Conservation (phyloP, 371 early-diverging fungal genomes). For the Sporodiniella umbellata region DNA sequence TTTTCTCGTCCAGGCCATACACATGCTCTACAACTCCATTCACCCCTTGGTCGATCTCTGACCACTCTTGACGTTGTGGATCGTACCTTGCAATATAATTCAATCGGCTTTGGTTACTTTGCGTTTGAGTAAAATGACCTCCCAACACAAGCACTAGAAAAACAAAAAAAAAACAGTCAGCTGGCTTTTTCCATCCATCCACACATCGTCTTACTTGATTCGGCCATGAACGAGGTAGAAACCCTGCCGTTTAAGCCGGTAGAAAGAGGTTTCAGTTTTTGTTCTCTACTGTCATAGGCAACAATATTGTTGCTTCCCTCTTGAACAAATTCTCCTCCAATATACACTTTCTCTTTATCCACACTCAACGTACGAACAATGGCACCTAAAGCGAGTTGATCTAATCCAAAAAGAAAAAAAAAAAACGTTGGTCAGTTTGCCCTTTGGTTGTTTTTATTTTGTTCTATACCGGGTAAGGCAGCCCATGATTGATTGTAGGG, state of each 20-base stretch:
- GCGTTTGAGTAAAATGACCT: slow-evolving; percentile 22
- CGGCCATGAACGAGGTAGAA: slow-evolving; percentile 11
- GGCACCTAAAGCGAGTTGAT: slow-evolving; percentile 31
- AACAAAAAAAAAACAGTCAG: background rate
- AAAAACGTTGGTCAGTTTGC: no score
- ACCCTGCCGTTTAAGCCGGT: slow-evolving; percentile 27
- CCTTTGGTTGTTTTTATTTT: slow-evolving; percentile 4
- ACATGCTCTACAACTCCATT: no score
- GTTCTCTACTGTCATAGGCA: slow-evolving; percentile 19
- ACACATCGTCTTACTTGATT: slow-evolving; percentile 29
- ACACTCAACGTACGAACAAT: slow-evolving; percentile 28
- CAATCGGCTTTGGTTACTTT: background rate
- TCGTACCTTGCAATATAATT: slow-evolving; percentile 22
- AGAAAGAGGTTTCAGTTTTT: slow-evolving; percentile 14
- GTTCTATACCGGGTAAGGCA: slow-evolving; percentile 20
- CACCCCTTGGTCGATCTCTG: slow-evolving; percentile 18
- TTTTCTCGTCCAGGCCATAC: no score
- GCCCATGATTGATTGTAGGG: slow-evolving; percentile 27
- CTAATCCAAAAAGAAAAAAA: slow-evolving; percentile 10
- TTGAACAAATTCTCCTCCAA: slow-evolving; percentile 33
- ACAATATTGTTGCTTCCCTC: slow-evolving; percentile 23
- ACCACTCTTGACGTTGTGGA: slow-evolving; percentile 16
- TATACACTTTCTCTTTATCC: slow-evolving; percentile 25
- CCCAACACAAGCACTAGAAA: slow-evolving; percentile 7
- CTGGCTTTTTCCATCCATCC: no score